phyloP scores from a whole-genome alignment of 257 asterid genomes.

The Euphrasia confusa region DNA sequence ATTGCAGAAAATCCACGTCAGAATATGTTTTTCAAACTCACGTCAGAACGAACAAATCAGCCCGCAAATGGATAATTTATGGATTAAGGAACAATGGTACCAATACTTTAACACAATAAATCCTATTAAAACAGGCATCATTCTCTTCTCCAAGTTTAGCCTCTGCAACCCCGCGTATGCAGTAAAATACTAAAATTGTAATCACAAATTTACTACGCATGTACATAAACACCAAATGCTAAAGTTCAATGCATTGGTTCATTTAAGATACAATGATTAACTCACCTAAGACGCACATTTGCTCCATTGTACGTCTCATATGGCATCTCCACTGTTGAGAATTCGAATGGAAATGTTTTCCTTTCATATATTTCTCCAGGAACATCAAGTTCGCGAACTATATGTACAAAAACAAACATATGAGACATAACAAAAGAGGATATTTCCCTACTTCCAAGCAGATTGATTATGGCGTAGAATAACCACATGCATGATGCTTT shows the following conservation, averaged over 20 bases:
- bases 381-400: conserved; percentile 86
- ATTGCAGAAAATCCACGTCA: conserved; percentile 11
- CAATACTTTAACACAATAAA: conserved; percentile 3
- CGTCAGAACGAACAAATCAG: background rate
- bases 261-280: conserved; percentile 34
- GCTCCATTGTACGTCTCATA: conserved; percentile 90
- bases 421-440: conserved; percentile 19
- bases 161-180: conserved; percentile 3
- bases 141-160: conserved; percentile 16
- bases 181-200: conserved; percentile 12
- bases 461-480: conserved; percentile 10
- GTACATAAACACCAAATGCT: conserved; percentile 11
- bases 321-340: conserved; percentile 99
- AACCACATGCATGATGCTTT: background rate
- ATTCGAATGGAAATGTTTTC: conserved; percentile 90
- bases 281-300: conserved; percentile 91
- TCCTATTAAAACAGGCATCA: conserved; percentile 9
- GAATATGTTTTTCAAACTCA: background rate
- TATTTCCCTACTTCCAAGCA: conserved; percentile 18
- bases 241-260: conserved; percentile 10
- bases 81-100: background rate
- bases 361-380: conserved; percentile 96
- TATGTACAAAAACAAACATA: conserved; percentile 17
- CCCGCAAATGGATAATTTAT: conserved; percentile 1
- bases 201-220: conserved; percentile 8